Conservation (phyloP, 352 stramenopile genomes). For the Globisporangium okanoganense region DNA sequence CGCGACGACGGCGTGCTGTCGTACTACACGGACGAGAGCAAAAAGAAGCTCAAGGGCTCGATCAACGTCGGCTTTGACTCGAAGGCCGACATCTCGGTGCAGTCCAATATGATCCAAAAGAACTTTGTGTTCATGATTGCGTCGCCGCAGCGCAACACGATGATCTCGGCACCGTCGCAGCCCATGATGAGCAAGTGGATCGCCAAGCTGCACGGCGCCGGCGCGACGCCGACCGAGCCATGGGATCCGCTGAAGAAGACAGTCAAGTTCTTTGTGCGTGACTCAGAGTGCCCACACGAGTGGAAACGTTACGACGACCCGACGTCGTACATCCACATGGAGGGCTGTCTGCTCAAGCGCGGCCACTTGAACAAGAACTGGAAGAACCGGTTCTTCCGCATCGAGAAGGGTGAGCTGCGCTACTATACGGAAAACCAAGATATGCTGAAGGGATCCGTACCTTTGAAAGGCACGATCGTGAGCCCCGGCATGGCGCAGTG, state of each 20-base stretch:
- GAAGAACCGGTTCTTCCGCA: slow-evolving; percentile 87
- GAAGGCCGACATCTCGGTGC: slow-evolving; percentile 76
- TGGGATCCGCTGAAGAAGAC: slow-evolving; percentile 81
- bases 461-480: slow-evolving; percentile 76
- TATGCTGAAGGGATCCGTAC: slow-evolving; percentile 62
- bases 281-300: slow-evolving; percentile 69
- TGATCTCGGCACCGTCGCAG: slow-evolving; percentile 76
- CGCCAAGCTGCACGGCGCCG: slow-evolving; percentile 60
- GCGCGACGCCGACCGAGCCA: slow-evolving; percentile 55
- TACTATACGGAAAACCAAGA: slow-evolving; percentile 86
- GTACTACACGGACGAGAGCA: slow-evolving; percentile 75
- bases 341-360: slow-evolving; percentile 78
- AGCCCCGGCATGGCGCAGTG: slow-evolving; percentile 81
- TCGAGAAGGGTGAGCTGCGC: slow-evolving; percentile 72
- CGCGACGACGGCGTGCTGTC: slow-evolving; percentile 74
- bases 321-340: slow-evolving; percentile 85
- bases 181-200: slow-evolving; percentile 85
- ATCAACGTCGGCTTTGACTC: slow-evolving; percentile 71
- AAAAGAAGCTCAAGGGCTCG: slow-evolving; percentile 74
- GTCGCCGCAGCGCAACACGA: slow-evolving; percentile 69
- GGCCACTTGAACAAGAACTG: slow-evolving; percentile 86
- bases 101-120: slow-evolving; percentile 79
- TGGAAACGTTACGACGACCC: slow-evolving; percentile 86
- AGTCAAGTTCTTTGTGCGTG: slow-evolving; percentile 77
- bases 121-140: slow-evolving; percentile 81